Evolutionary conservation across 768 basidiomycete species (phyloP).

Genomic region (Leccinum disarticulatum): DNA sequence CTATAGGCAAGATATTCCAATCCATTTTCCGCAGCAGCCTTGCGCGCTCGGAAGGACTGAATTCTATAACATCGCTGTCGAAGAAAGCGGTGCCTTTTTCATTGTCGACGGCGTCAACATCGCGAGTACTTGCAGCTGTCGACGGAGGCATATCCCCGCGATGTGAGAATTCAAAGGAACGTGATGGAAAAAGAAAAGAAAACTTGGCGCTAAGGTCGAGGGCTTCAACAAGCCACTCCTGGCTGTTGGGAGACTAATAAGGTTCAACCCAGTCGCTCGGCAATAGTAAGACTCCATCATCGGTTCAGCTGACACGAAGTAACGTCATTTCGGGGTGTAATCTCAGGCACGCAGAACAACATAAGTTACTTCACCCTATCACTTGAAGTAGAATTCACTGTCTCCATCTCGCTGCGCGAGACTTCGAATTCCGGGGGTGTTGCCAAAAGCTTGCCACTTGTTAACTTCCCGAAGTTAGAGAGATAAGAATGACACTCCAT

Average conservation of each 20-base stretch:
- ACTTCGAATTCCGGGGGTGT: neutral
- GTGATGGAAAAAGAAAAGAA: neutral
- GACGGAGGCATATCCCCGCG: constrained; percentile 17
- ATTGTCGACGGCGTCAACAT: constrained; percentile 6
- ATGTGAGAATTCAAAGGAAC: neutral
- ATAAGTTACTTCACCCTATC: neutral
- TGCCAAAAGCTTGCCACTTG: neutral
- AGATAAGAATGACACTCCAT: too few species aligned
- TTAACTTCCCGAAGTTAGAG: neutral
- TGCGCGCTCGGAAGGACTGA: constrained; percentile 22
- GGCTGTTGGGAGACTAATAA: neutral
- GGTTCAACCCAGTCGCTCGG: neutral
- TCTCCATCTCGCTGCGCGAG: neutral
- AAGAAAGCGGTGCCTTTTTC: constrained; percentile 10
- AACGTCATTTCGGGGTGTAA: neutral
- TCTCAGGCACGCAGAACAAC: neutral
- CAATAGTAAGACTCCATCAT: neutral
- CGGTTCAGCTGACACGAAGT: neutral
- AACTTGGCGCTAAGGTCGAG: neutral
- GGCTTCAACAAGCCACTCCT: neutral
- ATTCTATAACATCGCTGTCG: constrained; percentile 1
- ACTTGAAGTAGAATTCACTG: neutral
- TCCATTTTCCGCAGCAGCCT: constrained; percentile 43
- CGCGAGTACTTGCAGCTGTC: constrained; percentile 6
- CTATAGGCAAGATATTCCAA: constrained; percentile 43